Conservation (phyloP, 1,284 basidiomycete genomes). For the Coniferiporia weirii region DNA sequence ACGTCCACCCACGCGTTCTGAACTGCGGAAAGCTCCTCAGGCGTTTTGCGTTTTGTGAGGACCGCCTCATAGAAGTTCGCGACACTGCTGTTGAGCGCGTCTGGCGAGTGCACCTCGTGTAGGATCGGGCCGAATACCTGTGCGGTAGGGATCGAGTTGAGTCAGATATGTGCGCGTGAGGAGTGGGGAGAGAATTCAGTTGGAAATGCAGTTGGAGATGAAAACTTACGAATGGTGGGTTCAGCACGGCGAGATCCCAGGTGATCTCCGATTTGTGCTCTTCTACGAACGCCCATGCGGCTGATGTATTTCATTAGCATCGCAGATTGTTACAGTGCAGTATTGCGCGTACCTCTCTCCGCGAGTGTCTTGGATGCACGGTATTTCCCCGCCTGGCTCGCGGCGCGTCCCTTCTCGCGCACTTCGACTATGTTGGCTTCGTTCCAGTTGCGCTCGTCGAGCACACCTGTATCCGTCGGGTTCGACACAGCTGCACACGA, state of each 20-base stretch:
- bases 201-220: not conserved
- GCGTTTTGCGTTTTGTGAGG: constrained; percentile 8
- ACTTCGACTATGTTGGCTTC: constrained; percentile 12
- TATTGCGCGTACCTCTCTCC: constrained; percentile 5
- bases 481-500: constrained; percentile 14
- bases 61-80: constrained; percentile 10
- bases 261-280: constrained; percentile 15
- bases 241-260: constrained; percentile 19
- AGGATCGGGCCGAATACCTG: constrained; percentile 14
- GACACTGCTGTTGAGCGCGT: constrained; percentile 11
- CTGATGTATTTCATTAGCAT: not conserved
- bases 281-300: constrained; percentile 23
- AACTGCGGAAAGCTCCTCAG: constrained; percentile 20
- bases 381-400: constrained; percentile 11
- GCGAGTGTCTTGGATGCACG: constrained; percentile 17
- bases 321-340: not conserved
- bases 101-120: constrained; percentile 10
- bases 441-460: constrained; percentile 16
- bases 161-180: not conserved
- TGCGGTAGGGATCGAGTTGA: not conserved
- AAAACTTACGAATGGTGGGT: constrained; percentile 14
- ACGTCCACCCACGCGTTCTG: constrained; percentile 43
- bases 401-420: constrained; percentile 8
- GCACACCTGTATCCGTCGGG: not conserved
- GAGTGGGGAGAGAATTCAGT: too few relatives aligned